Evolutionary conservation across 805 yeast genomes (phyloP), one percentile per base, ranked within the genome.

Genomic region (Saccharomycopsis schoenii): DNA sequence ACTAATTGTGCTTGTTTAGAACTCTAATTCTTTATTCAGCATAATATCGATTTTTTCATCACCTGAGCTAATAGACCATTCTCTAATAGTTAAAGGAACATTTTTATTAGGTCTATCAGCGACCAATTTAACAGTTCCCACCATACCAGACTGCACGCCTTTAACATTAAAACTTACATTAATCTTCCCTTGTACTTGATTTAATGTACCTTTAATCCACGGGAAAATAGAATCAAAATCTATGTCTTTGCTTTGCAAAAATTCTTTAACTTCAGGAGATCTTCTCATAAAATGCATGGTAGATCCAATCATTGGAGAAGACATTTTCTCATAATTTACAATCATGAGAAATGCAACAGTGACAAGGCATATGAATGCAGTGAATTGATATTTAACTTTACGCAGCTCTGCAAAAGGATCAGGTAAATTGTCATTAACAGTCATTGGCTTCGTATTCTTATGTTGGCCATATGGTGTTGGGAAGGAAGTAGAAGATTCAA

Each of bases 251-350:
- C 98, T 98, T 21, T 47, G 12, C 56, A 93, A 74, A 1, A 74
- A 69, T 25, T 80, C 82, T 60, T 83, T 77, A 11, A 91, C 91
- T 54, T 74, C 64, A 10, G 80, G 77, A 1, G 93, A 86, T 69
- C 97, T 79, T 70, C 99, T 82, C 67, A 93, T 74, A 65, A 89
- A 87, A 72, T 89, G 91, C 71, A 94, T 76, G 3, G 97, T 87
- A 6, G 96, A 92, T 50, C 87, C 82, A 67, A 93, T 87, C 62
- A 93, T 81, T 1, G 98, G 97, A 14, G 97, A 89, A 55, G 88
- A 84, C 19, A 91, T 84, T 71, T 91, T 92, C 71, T 94, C 99
- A 73, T 93, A 92, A 76, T 94, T 92, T 80, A 93, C 86, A 68
- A 93, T 88, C 37, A 88, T 80, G 37, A 80, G 76, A 57, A 86